These are phyloP conservation scores for Naganishia vaughanmartiniae DNA, from an alignment of 768 basidiomycete genomes.

Conservation along the genomic window DNA sequence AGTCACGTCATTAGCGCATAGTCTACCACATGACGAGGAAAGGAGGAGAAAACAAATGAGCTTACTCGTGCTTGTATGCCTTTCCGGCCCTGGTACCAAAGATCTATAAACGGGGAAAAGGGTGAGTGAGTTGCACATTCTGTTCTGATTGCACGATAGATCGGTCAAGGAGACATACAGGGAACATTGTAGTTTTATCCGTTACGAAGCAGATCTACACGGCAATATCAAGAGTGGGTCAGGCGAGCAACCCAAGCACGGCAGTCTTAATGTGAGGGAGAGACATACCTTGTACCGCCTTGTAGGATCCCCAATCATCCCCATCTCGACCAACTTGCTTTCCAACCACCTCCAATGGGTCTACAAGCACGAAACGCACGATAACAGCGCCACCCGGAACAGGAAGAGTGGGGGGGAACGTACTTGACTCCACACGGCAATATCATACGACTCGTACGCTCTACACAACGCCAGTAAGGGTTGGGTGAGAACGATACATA, in stretches of 20 bases:
- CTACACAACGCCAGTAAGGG: neutral
- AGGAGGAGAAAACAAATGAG: conserved; percentile 43
- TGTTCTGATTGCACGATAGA: neutral
- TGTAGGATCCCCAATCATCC: conserved; percentile 67
- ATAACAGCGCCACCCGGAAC: neutral
- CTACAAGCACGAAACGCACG: conserved; percentile 45
- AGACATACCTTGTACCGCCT: conserved; percentile 65
- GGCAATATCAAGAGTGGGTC: conserved; percentile 3
- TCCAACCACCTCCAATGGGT: conserved; percentile 89
- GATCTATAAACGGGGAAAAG: conserved; percentile 45
- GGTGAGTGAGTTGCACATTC: neutral
- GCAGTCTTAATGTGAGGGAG: conserved; percentile 57
- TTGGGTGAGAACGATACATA: neutral
- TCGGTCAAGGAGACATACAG: conserved; percentile 37
- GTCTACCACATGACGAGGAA: neutral
- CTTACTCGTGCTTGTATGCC: conserved; percentile 68
- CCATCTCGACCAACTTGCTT: conserved; percentile 79
- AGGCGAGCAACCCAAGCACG: conserved; percentile 57
- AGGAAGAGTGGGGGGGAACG: conserved; percentile 4
- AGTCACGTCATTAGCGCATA: neutral
- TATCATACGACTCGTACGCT: conserved; percentile 75
- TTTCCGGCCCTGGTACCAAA: conserved; percentile 71
- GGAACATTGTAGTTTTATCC: conserved; percentile 85
- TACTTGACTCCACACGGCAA: conserved; percentile 72
- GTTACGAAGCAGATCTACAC: conserved; percentile 59